These are phyloP conservation scores for Senna siamea DNA, from an alignment of 306 rosid species.

Conservation along the genomic window DNA sequence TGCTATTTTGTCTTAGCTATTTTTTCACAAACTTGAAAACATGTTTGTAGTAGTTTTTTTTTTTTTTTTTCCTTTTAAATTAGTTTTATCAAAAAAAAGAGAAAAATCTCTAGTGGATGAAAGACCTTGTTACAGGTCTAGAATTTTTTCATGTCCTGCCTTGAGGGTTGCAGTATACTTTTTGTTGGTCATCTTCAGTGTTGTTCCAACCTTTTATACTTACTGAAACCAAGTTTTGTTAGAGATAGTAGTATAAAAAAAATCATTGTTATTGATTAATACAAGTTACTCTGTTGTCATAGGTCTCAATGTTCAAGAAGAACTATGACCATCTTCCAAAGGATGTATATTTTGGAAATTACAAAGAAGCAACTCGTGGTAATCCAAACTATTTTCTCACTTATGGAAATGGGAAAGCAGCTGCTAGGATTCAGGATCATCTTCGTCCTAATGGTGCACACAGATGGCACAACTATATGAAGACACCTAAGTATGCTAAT, in stretches of 20 bases:
- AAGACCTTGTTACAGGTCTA: slow-evolving; percentile 22
- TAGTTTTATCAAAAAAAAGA: not conserved
- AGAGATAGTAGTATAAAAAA: not conserved
- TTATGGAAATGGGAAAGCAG: slow-evolving; percentile 97
- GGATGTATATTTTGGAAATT: slow-evolving; percentile 89
- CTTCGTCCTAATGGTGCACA: slow-evolving; percentile 99
- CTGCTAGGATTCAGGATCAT: slow-evolving; percentile 94
- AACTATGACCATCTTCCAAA: slow-evolving; percentile 95
- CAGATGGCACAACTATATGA: slow-evolving; percentile 99
- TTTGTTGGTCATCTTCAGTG: slow-evolving; percentile 6
- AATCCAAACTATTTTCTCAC: slow-evolving; percentile 96
- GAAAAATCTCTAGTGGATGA: slow-evolving; percentile 14
- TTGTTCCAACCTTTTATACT: not conserved
- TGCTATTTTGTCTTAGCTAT: not conserved
- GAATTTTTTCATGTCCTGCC: slow-evolving; percentile 8
- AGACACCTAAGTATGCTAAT: slow-evolving; percentile 74
- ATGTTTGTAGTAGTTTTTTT: slow-evolving; percentile 8
- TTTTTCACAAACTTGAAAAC: slow-evolving; percentile 13
- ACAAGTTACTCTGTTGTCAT: slow-evolving; percentile 37
- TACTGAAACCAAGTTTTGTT: slow-evolving; percentile 14
- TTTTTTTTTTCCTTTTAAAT: not conserved
- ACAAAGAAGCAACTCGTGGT: slow-evolving; percentile 91
- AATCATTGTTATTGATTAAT: slow-evolving; percentile 19
- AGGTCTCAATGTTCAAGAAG: slow-evolving; percentile 99
- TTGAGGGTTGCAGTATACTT: not conserved